Percentiles rank a stretch among this genome's conserved stretches.
These are phyloP conservation scores for Pichia nakasei DNA, from an alignment of 805 yeast species.

Conservation along the genomic window DNA sequence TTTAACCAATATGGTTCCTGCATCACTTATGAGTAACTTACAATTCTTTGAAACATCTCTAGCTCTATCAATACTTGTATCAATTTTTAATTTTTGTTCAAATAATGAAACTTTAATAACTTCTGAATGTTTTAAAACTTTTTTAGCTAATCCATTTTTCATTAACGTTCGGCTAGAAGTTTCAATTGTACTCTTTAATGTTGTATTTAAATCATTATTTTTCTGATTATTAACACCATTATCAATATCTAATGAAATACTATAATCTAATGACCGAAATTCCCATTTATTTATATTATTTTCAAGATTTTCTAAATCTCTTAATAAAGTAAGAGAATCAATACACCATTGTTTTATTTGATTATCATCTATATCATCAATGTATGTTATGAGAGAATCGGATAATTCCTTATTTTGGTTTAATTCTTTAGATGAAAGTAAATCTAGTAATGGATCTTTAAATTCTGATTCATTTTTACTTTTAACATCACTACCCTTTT, in stretches of 20 bases:
- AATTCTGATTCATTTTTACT: constrained; percentile 14
- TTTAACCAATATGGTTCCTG: constrained; percentile 41
- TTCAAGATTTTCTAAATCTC: constrained; percentile 42
- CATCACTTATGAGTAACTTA: constrained; percentile 42
- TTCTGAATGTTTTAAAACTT: constrained; percentile 34
- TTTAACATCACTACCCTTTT: not conserved
- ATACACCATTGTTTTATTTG: constrained; percentile 41
- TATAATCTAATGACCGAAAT: constrained; percentile 41
- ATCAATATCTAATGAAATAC: constrained; percentile 12
- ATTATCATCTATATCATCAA: constrained; percentile 36
- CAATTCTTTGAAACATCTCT: constrained; percentile 29
- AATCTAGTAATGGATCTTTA: constrained; percentile 38
- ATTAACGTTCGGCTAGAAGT: not conserved
- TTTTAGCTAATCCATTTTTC: constrained; percentile 38
- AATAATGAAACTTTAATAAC: constrained; percentile 34
- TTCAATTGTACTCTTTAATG: not conserved
- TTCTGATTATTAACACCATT: constrained; percentile 1
- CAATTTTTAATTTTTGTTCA: constrained; percentile 36
- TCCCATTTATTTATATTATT: constrained; percentile 45
- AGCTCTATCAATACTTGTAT: constrained; percentile 27
- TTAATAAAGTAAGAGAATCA: constrained; percentile 36
- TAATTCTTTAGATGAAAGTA: constrained; percentile 42
- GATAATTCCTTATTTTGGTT: constrained; percentile 34
- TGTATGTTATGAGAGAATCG: constrained; percentile 31
- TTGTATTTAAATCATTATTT: constrained; percentile 12